Conservation (phyloP, 106 monocot species). For the Ottelia alismoides region DNA sequence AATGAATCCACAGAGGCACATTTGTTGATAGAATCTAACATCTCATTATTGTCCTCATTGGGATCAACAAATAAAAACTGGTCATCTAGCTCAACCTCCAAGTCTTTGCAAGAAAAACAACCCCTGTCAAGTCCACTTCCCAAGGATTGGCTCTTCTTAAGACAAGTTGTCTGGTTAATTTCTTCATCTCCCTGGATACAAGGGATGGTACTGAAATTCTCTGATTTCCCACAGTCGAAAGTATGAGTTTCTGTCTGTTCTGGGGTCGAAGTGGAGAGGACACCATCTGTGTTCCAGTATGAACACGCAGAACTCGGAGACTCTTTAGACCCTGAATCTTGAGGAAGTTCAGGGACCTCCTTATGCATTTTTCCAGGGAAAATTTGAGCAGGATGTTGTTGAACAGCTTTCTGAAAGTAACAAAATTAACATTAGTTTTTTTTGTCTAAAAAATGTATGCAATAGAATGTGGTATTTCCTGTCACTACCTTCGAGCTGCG, state of each 20-base stretch:
- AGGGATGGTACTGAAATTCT: constrained; percentile 15
- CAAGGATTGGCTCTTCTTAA: constrained; percentile 59
- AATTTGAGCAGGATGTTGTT: constrained; percentile 10
- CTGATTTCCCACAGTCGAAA: constrained; percentile 34
- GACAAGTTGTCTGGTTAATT: neutral
- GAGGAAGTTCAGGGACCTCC: constrained; percentile 4
- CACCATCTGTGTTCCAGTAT: constrained; percentile 10
- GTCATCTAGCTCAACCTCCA: constrained; percentile 19
- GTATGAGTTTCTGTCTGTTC: constrained; percentile 22
- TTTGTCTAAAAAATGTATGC: neutral
- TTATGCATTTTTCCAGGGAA: constrained; percentile 14
- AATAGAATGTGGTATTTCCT: no score
- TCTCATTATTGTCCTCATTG: constrained; percentile 2
- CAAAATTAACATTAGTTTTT: neutral
- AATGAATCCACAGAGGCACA: constrained; percentile 10
- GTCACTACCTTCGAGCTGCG: constrained; percentile 38
- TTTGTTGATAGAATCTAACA: constrained; percentile 6
- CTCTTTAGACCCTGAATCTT: no score
- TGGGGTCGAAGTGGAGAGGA: constrained; percentile 7
- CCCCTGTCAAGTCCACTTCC: constrained; percentile 34
- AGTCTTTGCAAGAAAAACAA: constrained; percentile 12
- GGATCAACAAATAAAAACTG: constrained; percentile 8
- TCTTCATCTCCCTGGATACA: constrained; percentile 14
- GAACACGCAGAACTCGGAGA: constrained; percentile 6
- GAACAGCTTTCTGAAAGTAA: constrained; percentile 27